Evolutionary conservation across 768 basidiomycete genomes (phyloP).

Genomic region (Panaeolus cyanescens): DNA sequence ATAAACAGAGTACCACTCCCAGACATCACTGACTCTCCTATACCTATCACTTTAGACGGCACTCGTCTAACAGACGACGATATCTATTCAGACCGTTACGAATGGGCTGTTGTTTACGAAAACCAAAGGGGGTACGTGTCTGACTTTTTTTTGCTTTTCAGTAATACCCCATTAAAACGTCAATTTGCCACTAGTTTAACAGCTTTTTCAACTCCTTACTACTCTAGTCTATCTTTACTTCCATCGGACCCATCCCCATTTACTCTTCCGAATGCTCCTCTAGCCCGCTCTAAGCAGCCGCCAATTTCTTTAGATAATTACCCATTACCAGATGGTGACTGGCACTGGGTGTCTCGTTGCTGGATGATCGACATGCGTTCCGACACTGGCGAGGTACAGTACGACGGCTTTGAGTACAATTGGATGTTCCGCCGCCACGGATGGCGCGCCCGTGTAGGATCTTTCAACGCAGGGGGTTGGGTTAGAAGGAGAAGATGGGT

Average conservation of each 20-base stretch:
- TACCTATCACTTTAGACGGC: constrained; percentile 34
- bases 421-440: constrained; percentile 67
- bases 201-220: constrained; percentile 71
- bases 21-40: constrained; percentile 5
- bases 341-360: constrained; percentile 77
- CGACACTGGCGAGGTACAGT: constrained; percentile 69
- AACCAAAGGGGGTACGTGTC: constrained; percentile 75
- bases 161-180: constrained; percentile 2
- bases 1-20: not conserved
- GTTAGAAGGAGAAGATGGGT: constrained; percentile 84
- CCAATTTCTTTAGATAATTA: constrained; percentile 62
- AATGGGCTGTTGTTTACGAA: constrained; percentile 81
- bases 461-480: constrained; percentile 65
- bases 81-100: constrained; percentile 54
- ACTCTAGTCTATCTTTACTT: constrained; percentile 69
- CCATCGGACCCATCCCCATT: constrained; percentile 76
- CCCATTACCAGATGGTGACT: constrained; percentile 77
- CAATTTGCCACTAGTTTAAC: constrained; percentile 44
- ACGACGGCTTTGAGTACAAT: constrained; percentile 88
- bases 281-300: constrained; percentile 46
- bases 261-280: constrained; percentile 53
- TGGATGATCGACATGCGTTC: constrained; percentile 93
- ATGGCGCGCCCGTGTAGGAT: constrained; percentile 68
- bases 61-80: constrained; percentile 22
- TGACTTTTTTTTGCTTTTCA: not conserved